phyloP scores from a whole-genome alignment of 805 yeast species.

The Yarrowia sp. region DNA sequence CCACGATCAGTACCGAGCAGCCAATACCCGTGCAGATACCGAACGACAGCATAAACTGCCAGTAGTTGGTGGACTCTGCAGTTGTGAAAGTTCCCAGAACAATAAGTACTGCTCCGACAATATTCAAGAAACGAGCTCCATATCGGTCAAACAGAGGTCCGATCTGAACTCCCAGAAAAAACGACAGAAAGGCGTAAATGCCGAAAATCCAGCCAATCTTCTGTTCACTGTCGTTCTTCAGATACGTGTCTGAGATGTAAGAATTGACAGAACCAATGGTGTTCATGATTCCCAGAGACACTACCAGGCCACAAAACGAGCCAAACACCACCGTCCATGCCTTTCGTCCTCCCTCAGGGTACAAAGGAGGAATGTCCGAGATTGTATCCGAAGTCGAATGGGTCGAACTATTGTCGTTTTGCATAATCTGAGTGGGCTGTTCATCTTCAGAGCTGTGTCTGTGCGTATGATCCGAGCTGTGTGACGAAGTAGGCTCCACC shows the following conservation, averaged over 20 bases:
- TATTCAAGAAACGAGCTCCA: slow-evolving; percentile 50
- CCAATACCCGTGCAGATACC: slow-evolving; percentile 56
- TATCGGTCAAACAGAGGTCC: slow-evolving; percentile 58
- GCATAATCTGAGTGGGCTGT: not conserved
- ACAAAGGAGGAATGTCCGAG: slow-evolving; percentile 18
- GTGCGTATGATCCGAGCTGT: not conserved
- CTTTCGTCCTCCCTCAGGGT: slow-evolving; percentile 53
- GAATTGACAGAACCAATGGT: slow-evolving; percentile 61
- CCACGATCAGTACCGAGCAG: slow-evolving; percentile 40
- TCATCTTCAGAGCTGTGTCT: not conserved
- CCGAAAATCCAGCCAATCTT: slow-evolving; percentile 69
- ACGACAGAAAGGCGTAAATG: slow-evolving; percentile 41
- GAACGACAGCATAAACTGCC: slow-evolving; percentile 59
- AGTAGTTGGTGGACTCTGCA: slow-evolving; percentile 50
- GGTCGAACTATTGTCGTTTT: not conserved
- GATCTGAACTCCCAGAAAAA: slow-evolving; percentile 48
- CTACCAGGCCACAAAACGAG: slow-evolving; percentile 55
- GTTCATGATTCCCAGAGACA: slow-evolving; percentile 64
- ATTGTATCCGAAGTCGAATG: not conserved
- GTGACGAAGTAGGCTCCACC: not conserved
- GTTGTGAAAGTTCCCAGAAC: slow-evolving; percentile 53
- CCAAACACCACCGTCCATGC: slow-evolving; percentile 59
- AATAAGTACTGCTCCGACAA: slow-evolving; percentile 46
- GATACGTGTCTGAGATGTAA: slow-evolving; percentile 49
- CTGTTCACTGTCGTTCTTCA: slow-evolving; percentile 47